Percentiles rank a stretch among this genome's conserved stretches.
phyloP scores from a whole-genome alignment of 192 early-diverging fungal genomes.

The Podila epigama region DNA sequence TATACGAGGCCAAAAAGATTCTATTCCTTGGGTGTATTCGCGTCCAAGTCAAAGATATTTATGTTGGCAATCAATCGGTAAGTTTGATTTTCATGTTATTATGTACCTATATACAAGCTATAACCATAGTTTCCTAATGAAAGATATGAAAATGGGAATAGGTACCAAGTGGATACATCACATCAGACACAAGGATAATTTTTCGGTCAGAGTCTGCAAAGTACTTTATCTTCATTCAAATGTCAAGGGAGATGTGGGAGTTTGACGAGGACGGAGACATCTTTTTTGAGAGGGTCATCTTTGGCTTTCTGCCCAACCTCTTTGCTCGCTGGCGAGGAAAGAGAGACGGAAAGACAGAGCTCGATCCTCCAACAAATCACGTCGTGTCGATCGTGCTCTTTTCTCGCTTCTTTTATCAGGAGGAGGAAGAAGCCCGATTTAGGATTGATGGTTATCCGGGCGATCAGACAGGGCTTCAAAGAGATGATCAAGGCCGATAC shows the following conservation, averaged over 20 bases:
- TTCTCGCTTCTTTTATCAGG: constrained; percentile 83
- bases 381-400: constrained; percentile 96
- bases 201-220: constrained; percentile 95
- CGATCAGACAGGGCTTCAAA: constrained; percentile 36
- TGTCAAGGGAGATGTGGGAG: constrained; percentile 97
- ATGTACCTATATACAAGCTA: no score
- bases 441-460: constrained; percentile 37
- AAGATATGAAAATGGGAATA: no score
- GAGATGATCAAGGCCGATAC: constrained; percentile 63
- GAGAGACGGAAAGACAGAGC: constrained; percentile 48
- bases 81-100: neutral
- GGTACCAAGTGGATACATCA: constrained; percentile 82
- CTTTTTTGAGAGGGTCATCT: constrained; percentile 92
- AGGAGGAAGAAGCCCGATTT: constrained; percentile 48
- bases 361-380: constrained; percentile 78
- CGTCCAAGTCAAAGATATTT: constrained; percentile 84
- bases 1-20: constrained; percentile 82
- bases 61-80: constrained; percentile 67
- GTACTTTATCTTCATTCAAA: constrained; percentile 94
- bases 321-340: constrained; percentile 84
- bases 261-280: constrained; percentile 98
- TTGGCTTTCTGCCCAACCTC: constrained; percentile 88
- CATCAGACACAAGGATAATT: constrained; percentile 79
- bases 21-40: constrained; percentile 73
- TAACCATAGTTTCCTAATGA: no score